A percentile compares a stretch with the other conserved stretches of the same genome.
phyloP scores from a whole-genome alignment of 805 yeast species.

The Isabelozyma heimii region DNA sequence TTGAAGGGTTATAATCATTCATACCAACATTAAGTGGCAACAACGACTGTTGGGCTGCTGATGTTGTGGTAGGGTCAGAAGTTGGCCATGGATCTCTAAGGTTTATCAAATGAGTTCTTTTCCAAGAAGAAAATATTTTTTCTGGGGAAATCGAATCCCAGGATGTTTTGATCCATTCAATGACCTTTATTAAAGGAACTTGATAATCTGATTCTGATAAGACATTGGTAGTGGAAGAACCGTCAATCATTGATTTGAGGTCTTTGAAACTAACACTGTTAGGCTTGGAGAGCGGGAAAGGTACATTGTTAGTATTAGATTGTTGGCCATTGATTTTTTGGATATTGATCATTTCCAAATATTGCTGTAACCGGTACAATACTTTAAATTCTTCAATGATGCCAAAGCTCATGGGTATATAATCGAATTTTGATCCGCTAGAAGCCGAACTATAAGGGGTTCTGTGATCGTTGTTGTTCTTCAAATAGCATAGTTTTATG shows the following conservation, averaged over 20 bases:
- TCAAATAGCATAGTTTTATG: constrained; percentile 33
- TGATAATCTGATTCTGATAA: constrained; percentile 40
- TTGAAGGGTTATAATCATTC: constrained; percentile 13
- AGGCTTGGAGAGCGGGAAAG: neutral
- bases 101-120: constrained; percentile 30
- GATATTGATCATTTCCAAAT: constrained; percentile 41
- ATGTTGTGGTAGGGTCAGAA: constrained; percentile 6
- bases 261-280: neutral
- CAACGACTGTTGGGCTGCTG: constrained; percentile 11
- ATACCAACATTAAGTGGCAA: constrained; percentile 7
- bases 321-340: constrained; percentile 19
- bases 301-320: neutral
- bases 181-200: constrained; percentile 52
- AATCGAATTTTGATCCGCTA: constrained; percentile 50
- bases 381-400: constrained; percentile 60
- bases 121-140: constrained; percentile 34
- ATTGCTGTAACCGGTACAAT: constrained; percentile 57
- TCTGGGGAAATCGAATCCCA: constrained; percentile 47
- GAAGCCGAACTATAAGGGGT: constrained; percentile 31
- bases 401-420: constrained; percentile 64
- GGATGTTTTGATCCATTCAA: constrained; percentile 55
- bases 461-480: constrained; percentile 36
- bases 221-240: constrained; percentile 12
- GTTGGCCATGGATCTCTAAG: constrained; percentile 27
- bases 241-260: neutral